These are phyloP conservation scores for Psilocybe sp. DNA, from an alignment of 768 basidiomycete species.

Conservation along the genomic window DNA sequence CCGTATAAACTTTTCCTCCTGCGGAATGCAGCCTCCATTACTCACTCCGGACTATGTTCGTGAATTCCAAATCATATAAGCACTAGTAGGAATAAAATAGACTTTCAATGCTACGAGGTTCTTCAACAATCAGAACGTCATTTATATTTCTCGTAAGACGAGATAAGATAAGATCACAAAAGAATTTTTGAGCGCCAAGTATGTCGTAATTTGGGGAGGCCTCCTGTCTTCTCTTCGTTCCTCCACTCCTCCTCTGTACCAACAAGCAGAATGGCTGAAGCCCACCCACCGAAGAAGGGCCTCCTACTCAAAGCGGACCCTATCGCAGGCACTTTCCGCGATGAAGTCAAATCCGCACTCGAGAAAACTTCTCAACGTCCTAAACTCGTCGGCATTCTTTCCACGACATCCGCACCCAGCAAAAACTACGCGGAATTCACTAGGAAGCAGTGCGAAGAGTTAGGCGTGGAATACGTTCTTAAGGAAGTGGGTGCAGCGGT, in stretches of 20 bases:
- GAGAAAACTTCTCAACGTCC: slow-evolving; percentile 41
- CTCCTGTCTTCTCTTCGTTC: background rate
- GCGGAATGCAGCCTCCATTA: too few relatives aligned
- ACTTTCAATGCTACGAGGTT: too few relatives aligned
- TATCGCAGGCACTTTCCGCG: slow-evolving; percentile 67
- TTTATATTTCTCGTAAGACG: background rate
- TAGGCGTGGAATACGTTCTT: slow-evolving; percentile 87
- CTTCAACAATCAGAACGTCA: background rate
- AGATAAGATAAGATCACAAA: slow-evolving; percentile 16
- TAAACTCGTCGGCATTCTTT: slow-evolving; percentile 88
- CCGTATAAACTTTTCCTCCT: too few relatives aligned
- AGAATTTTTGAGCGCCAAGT: slow-evolving; percentile 1
- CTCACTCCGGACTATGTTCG: too few relatives aligned
- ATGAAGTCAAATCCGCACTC: slow-evolving; percentile 59
- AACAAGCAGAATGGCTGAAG: slow-evolving; percentile 10
- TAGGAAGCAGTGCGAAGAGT: slow-evolving; percentile 80
- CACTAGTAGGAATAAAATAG: too few relatives aligned
- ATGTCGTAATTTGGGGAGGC: background rate
- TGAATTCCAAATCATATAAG: too few relatives aligned
- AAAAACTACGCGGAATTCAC: slow-evolving; percentile 89
- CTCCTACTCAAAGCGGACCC: slow-evolving; percentile 77
- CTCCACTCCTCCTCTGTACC: background rate
- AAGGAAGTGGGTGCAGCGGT: slow-evolving; percentile 65
- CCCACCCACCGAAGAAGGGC: slow-evolving; percentile 50
- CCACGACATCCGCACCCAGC: slow-evolving; percentile 79